These are phyloP conservation scores for Anthostomella pinea DNA, from an alignment of 2,329 filamentous ascomycete species.

Conservation along the genomic window DNA sequence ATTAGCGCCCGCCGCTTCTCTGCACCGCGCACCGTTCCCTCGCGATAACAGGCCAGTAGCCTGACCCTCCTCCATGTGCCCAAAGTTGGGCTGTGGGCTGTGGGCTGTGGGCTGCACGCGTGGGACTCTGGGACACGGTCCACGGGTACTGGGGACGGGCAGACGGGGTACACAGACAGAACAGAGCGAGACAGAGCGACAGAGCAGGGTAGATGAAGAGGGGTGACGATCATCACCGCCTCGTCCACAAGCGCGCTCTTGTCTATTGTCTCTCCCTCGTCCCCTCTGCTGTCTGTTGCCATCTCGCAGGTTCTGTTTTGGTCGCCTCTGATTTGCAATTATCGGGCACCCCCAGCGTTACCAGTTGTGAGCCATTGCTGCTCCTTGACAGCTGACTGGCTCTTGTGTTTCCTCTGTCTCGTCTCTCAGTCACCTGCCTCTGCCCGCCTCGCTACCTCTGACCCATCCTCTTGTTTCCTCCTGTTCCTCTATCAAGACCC, in stretches of 20 bases:
- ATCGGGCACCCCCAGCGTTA: constrained; percentile 2
- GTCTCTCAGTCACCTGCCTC: too few relatives aligned
- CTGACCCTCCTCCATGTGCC: too few relatives aligned
- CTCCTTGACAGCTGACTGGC: constrained; percentile 14
- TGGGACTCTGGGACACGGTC: not conserved
- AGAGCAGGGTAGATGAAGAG: not conserved
- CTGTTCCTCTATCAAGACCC: not conserved
- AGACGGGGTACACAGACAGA: constrained; percentile 2
- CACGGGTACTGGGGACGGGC: constrained; percentile 2
- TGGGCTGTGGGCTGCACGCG: too few relatives aligned
- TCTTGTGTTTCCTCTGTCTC: constrained; percentile 1
- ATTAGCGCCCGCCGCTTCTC: too few relatives aligned
- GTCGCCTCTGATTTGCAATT: constrained; percentile 1
- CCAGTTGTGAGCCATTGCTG: constrained; percentile 3
- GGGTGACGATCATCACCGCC: constrained; percentile 7
- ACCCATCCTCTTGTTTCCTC: not conserved
- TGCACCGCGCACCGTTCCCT: too few relatives aligned
- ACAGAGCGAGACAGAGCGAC: not conserved
- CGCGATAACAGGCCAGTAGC: constrained; percentile 2
- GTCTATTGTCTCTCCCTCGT: not conserved
- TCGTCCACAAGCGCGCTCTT: not conserved
- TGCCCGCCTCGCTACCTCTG: not conserved
- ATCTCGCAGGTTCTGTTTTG: not conserved
- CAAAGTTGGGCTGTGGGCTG: too few relatives aligned
- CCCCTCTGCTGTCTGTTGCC: constrained; percentile 1